phyloP scores from a whole-genome alignment of 2,329 filamentous ascomycete species.

The Fusarium metavorans region DNA sequence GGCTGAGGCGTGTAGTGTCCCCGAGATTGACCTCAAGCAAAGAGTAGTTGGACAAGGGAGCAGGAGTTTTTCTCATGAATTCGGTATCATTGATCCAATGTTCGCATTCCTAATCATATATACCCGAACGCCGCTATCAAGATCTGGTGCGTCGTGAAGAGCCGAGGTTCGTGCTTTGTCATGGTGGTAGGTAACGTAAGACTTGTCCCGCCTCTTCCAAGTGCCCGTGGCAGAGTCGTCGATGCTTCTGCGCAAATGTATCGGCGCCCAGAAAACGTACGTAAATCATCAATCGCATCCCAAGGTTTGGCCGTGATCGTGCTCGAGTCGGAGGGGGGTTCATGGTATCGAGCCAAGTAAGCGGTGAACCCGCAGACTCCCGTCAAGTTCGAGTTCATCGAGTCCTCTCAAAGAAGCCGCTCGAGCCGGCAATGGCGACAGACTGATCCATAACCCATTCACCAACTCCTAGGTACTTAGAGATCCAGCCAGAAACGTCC shows the following conservation, averaged over 20 bases:
- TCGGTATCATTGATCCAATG: conserved; percentile 39
- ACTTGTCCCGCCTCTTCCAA: conserved; percentile 10
- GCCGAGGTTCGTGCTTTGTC: conserved; percentile 7
- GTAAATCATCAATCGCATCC: conserved; percentile 26
- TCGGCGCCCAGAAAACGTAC: conserved; percentile 6
- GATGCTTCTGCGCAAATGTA: not conserved
- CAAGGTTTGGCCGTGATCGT: not conserved
- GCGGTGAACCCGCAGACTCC: not conserved
- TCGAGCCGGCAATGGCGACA: conserved; percentile 89
- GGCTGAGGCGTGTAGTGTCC: not conserved
- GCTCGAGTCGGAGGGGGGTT: conserved; percentile 24
- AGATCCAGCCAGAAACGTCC: conserved; percentile 87
- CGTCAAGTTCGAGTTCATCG: conserved; percentile 62
- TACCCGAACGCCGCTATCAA: conserved; percentile 44
- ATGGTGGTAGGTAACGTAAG: conserved; percentile 6
- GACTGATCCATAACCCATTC: conserved; percentile 99
- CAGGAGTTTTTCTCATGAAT: conserved; percentile 24
- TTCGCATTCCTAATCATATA: conserved; percentile 40
- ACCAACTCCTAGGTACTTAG: conserved; percentile 92
- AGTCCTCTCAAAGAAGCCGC: conserved; percentile 90
- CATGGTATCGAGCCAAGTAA: conserved; percentile 31
- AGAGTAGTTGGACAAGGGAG: not conserved
- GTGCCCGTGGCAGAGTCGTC: not conserved
- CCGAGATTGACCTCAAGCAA: not conserved
- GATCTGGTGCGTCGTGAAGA: conserved; percentile 23